Conservation (phyloP, 1,284 basidiomycete genomes). For the Cutaneotrichosporon arboriforme region DNA sequence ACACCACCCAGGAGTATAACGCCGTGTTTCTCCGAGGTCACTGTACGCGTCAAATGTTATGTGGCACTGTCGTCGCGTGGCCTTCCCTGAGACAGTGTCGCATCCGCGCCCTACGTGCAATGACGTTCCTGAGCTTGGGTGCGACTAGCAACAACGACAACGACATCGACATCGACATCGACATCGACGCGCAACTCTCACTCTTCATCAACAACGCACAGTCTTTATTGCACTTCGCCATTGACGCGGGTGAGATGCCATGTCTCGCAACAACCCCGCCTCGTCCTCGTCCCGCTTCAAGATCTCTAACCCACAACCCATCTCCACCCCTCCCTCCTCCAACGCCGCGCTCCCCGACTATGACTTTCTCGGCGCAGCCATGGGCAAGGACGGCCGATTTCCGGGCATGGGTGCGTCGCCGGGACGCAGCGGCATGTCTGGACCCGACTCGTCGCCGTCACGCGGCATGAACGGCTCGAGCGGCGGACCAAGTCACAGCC, state of each 20-base stretch:
- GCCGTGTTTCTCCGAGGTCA: slow-evolving; percentile 1
- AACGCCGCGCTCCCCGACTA: not conserved
- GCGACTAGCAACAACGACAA: too few species aligned
- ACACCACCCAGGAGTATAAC: not conserved
- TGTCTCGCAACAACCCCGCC: slow-evolving; percentile 23
- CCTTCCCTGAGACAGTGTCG: too few species aligned
- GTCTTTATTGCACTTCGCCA: not conserved
- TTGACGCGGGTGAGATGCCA: slow-evolving; percentile 5
- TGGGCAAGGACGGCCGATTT: slow-evolving; percentile 20
- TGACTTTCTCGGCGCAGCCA: slow-evolving; percentile 14
- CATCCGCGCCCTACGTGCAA: not conserved
- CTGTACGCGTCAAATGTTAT: not conserved
- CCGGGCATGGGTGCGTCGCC: slow-evolving; percentile 14
- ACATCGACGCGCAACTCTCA: not conserved
- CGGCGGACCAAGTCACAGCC: not conserved
- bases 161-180: not conserved
- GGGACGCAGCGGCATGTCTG: not conserved
- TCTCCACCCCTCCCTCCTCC: not conserved
- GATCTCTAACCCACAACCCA: slow-evolving; percentile 29
- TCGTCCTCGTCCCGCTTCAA: slow-evolving; percentile 29
- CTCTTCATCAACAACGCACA: too few species aligned
- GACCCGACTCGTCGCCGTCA: slow-evolving; percentile 1
- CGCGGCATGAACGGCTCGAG: not conserved
- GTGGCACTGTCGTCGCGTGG: not conserved
- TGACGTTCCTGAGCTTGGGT: not conserved